A percentile compares a stretch with the other conserved stretches of the same genome.
These are phyloP conservation scores for Microsporum ferrugineum DNA, from an alignment of 2,329 filamentous ascomycete genomes.

Conservation along the genomic window DNA sequence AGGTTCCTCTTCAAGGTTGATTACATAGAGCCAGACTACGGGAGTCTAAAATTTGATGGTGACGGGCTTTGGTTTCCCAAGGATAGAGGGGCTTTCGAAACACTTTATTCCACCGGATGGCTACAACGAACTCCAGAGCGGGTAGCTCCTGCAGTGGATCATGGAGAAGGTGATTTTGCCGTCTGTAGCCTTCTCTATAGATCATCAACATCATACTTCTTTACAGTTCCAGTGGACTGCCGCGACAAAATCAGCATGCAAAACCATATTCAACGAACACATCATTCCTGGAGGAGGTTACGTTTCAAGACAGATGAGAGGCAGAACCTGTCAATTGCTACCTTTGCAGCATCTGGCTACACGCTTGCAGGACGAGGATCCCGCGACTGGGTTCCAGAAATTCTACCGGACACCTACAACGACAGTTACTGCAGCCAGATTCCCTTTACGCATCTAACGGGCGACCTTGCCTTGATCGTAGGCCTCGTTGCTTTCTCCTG, in stretches of 20 bases:
- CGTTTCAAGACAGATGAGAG: background rate
- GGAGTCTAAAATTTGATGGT: slow-evolving; percentile 5
- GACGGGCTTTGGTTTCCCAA: slow-evolving; percentile 2
- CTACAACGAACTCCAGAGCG: slow-evolving; percentile 5
- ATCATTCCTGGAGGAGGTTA: background rate
- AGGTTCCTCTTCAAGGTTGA: slow-evolving; percentile 15
- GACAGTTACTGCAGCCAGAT: background rate
- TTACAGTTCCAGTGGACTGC: slow-evolving; percentile 14
- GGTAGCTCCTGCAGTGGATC: background rate
- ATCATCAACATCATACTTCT: slow-evolving; percentile 11
- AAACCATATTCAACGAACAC: background rate
- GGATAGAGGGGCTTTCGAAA: background rate
- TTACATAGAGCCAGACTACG: slow-evolving; percentile 9
- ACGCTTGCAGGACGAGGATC: slow-evolving; percentile 15
- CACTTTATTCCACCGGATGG: slow-evolving; percentile 9
- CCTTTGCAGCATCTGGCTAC: slow-evolving; percentile 7
- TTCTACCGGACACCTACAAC: slow-evolving; percentile 16
- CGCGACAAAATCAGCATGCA: background rate
- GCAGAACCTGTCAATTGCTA: slow-evolving; percentile 11
- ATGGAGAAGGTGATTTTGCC: slow-evolving; percentile 2
- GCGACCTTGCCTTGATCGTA: slow-evolving; percentile 17
- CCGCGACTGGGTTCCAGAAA: slow-evolving; percentile 14
- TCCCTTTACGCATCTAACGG: slow-evolving; percentile 11
- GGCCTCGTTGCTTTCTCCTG: slow-evolving; percentile 18
- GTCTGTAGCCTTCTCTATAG: slow-evolving; percentile 14